Percentiles rank a stretch among this genome's conserved stretches.
Conservation (phyloP, 176 grass and related monocot genomes). For the Triticum dicoccoides region DNA sequence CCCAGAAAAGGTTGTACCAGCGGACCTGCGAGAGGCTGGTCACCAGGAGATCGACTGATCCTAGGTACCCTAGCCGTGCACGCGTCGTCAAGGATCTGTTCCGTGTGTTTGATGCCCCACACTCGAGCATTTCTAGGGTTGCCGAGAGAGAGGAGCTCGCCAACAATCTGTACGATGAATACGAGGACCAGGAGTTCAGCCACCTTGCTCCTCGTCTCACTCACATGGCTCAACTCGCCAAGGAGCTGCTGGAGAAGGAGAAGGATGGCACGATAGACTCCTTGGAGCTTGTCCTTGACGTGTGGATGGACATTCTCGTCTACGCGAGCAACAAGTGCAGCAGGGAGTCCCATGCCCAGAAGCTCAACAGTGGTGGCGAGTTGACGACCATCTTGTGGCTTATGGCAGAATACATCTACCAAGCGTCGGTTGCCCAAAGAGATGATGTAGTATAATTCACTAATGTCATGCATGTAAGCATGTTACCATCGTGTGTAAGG, state of each 20-base stretch:
- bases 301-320: constrained; percentile 14
- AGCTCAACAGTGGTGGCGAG: constrained; percentile 10
- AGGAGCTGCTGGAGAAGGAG: background rate
- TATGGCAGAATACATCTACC: constrained; percentile 7
- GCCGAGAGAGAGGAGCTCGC: background rate
- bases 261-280: background rate
- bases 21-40: background rate
- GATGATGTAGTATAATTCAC: background rate
- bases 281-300: background rate
- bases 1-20: background rate
- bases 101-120: background rate
- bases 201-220: background rate
- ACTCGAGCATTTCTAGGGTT: background rate
- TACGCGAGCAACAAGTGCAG: background rate
- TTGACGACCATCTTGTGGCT: background rate
- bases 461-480: background rate
- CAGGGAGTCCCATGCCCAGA: constrained; percentile 9
- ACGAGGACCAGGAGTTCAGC: background rate
- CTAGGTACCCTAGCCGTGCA: background rate
- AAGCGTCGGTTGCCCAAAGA: background rate
- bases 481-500: background rate
- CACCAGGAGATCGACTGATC: background rate
- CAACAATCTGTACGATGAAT: background rate
- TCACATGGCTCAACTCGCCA: background rate
- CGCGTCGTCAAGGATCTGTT: background rate